Percentiles rank a stretch among this genome's conserved stretches.
phyloP scores from a whole-genome alignment of 208 protist genomes.

The Acanthamoeba royreba region DNA sequence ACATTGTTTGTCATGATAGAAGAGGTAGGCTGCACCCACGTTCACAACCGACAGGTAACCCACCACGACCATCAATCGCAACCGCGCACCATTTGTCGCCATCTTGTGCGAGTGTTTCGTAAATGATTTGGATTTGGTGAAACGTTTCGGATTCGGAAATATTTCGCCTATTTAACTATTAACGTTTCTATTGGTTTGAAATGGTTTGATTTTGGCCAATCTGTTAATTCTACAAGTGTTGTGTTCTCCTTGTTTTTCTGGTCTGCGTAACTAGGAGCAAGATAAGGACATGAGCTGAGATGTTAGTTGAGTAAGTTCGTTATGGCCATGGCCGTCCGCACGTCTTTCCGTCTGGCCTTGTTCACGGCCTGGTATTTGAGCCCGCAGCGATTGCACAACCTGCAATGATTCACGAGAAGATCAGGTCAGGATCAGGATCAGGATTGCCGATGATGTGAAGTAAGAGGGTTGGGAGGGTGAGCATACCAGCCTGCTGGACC shows the following conservation, averaged over 20 bases:
- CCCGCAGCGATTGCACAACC: background rate
- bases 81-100: background rate
- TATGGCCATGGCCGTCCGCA: background rate
- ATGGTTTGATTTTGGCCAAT: background rate
- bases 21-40: slow-evolving; percentile 32
- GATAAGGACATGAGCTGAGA: background rate
- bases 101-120: too few relatives aligned
- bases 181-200: background rate
- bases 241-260: background rate
- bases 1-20: slow-evolving; percentile 64
- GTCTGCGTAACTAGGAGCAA: too few relatives aligned
- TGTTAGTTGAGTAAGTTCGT: background rate
- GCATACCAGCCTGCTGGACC: background rate
- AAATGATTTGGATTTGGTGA: too few relatives aligned
- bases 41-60: slow-evolving; percentile 39
- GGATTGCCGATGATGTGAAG: background rate
- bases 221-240: background rate
- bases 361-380: background rate
- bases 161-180: too few relatives aligned
- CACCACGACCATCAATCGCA: background rate
- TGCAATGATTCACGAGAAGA: background rate
- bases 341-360: background rate
- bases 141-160: too few relatives aligned
- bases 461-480: too few relatives aligned
- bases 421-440: background rate